A percentile compares a stretch with the other conserved stretches of the same genome.
phyloP scores from a whole-genome alignment of 495 filamentous ascomycete species.

The Melanomma pulvis-pyrius region DNA sequence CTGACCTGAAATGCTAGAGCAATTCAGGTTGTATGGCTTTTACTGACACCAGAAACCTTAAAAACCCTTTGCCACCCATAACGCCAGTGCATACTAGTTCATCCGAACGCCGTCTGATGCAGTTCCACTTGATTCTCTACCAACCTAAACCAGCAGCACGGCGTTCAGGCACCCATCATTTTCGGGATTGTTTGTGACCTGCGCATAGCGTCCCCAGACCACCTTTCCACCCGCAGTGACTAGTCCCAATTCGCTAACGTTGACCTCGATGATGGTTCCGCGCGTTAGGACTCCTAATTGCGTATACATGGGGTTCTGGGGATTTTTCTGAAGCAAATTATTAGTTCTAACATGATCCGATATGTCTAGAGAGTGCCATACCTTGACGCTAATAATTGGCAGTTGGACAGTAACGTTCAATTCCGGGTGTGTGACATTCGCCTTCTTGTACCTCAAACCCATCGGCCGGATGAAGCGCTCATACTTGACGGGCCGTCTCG shows the following conservation, averaged over 20 bases:
- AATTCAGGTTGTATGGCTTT: too few relatives aligned
- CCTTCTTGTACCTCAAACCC: constrained; percentile 90
- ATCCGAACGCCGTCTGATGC: constrained; percentile 8
- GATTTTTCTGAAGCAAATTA: constrained; percentile 69
- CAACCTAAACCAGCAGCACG: constrained; percentile 22
- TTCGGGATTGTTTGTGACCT: constrained; percentile 27
- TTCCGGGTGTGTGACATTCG: constrained; percentile 87
- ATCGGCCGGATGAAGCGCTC: constrained; percentile 68
- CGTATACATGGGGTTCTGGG: constrained; percentile 91
- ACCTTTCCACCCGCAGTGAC: constrained; percentile 93
- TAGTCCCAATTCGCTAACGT: constrained; percentile 89
- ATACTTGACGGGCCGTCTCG: constrained; percentile 89
- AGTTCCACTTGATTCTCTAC: background rate
- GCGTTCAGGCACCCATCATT: constrained; percentile 76
- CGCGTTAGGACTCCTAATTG: constrained; percentile 92
- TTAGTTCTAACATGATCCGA: background rate
- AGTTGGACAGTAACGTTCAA: constrained; percentile 88
- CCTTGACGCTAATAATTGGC: constrained; percentile 85
- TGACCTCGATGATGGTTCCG: constrained; percentile 74
- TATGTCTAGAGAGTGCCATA: background rate
- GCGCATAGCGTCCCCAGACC: constrained; percentile 54
- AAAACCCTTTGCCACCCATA: background rate
- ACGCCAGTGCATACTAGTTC: background rate
- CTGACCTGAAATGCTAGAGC: too few relatives aligned
- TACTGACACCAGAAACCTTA: background rate